phyloP scores from a whole-genome alignment of 2,329 filamentous ascomycete genomes.

The Penicillium capsulatum region DNA sequence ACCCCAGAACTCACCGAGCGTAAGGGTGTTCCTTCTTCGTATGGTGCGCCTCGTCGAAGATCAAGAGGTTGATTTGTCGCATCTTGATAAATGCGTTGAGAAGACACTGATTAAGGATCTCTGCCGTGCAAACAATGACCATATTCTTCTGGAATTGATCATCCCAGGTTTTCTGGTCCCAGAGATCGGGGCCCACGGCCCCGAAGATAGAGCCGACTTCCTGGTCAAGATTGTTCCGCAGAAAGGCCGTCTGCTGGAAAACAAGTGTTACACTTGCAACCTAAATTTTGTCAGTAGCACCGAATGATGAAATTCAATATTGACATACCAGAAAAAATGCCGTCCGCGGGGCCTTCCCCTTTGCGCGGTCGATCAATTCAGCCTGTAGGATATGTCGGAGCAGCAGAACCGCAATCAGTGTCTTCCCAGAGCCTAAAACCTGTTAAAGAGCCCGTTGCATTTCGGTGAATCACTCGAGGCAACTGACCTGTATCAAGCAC shows the following conservation, averaged over 20 bases:
- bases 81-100: conserved; percentile 76
- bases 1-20: conserved; percentile 51
- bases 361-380: conserved; percentile 66
- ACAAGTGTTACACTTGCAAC: conserved; percentile 86
- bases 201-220: conserved; percentile 72
- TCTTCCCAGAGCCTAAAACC: conserved; percentile 75
- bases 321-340: conserved; percentile 74
- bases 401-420: conserved; percentile 85
- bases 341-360: conserved; percentile 58
- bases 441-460: background rate
- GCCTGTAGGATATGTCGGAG: conserved; percentile 70
- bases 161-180: conserved; percentile 58
- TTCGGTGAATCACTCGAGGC: too few species aligned
- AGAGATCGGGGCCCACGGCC: conserved; percentile 58
- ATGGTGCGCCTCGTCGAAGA: conserved; percentile 96
- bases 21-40: conserved; percentile 92
- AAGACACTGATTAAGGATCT: conserved; percentile 75
- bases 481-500: conserved; percentile 77
- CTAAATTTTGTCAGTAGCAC: conserved; percentile 36
- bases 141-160: conserved; percentile 61
- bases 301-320: background rate
- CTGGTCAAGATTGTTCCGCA: conserved; percentile 75
- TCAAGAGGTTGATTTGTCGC: conserved; percentile 76
- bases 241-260: conserved; percentile 80
- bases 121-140: conserved; percentile 88